Evolutionary conservation across 2,329 filamentous ascomycete genomes (phyloP), one percentile per base, ranked within the genome.

Genomic region (Teratosphaeria pseudoeucalypti): DNA sequence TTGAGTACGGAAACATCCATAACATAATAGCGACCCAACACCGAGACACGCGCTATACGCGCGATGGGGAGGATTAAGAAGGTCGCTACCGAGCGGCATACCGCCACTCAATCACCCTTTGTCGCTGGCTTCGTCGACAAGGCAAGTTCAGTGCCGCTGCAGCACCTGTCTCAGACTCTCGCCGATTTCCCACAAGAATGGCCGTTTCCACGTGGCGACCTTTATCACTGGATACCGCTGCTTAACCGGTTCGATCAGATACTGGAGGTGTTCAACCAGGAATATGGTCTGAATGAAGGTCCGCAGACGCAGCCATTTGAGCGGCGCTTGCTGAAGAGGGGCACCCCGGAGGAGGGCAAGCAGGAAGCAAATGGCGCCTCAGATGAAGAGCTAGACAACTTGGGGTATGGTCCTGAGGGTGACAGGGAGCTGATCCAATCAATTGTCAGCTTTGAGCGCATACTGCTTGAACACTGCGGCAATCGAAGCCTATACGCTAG

Each of bases 191-290:
- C 92, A 60, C 86, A 86, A 64, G 81, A 87, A 81, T 99, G 94
- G 94, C 91, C 92, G 2, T 95, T 97, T 70, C 92, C 92, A 47
- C 85, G 92, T 73, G 95, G 94, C 62, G 94, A 99, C 73, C 79
- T 97, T 34, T 97, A 97, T 73, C 92, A 99, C 79, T 99, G 95
- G 95, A 96, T 99, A 66, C 87, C 89, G 32, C 82, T 96, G 27
- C 78, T 99, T 61, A 95, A 99, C 74, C 87, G 91, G 60, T 97
- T 99, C 74, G 94, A 99, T 75, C 84, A 83, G 69, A 85, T 97
- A 64, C 78, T 99, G 49, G 90, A 95, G 67, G 79, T 84, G 47
- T 91, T 95, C 72, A 90, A 86, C 73, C 81, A 83, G 59, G 86
- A 85, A 64, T 99, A 99, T 76, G 85, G 85, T 62, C 79, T 99